Base-by-base conservation (phyloP, 2,329 filamentous ascomycete species). In the Pestalotiopsis sp. region DNA sequence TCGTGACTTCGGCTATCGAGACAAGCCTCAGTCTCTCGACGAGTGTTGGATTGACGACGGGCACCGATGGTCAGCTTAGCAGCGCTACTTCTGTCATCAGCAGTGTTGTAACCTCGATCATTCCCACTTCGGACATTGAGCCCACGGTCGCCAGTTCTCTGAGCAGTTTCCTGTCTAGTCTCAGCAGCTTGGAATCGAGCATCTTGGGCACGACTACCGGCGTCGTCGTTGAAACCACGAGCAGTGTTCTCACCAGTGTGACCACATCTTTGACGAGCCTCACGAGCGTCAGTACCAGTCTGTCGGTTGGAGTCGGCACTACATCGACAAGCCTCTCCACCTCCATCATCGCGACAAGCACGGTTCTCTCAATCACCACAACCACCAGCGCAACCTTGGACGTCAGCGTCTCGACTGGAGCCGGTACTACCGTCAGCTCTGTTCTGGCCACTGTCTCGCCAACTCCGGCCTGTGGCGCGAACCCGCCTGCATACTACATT, bases 401-500 rank as follows among this genome's bases (percentile, higher is more conserved):
- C 4, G 45, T 52, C 45, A 52, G 45, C 11, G 17, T 52, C 45
- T n/a, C 14, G 7, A 52, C 45, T n/a, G 45, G 45, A 52, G 14
- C n/a, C 17, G 17, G 45, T 20, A 52, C 45, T n/a, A 52, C 45
- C 9, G 17, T 52, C 17, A 52, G 45, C 20, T 52, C 45, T 14
- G 17, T 52, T n/a, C 9, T 52, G 17, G 17, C 45, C 45, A n/a
- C 45, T 3, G 45, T 52, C 45, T 3, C 20, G 9, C 45, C 59
- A n/a, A 36, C 61, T 25, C 20, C 39, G 17, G 20, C 39, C 25
- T 64, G 61, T 31, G 61, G 61, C 20, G 49, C 61, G 3, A 31
- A 64, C 17, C 36, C 61, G 7, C 61, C 61, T 41, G 61, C 61
- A 12, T 64, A 64, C 61, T 64, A 64, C 41, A 64, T 64, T 45